These are phyloP conservation scores for Gardenia jasminoides DNA, from an alignment of 257 asterid species.

Conservation along the genomic window DNA sequence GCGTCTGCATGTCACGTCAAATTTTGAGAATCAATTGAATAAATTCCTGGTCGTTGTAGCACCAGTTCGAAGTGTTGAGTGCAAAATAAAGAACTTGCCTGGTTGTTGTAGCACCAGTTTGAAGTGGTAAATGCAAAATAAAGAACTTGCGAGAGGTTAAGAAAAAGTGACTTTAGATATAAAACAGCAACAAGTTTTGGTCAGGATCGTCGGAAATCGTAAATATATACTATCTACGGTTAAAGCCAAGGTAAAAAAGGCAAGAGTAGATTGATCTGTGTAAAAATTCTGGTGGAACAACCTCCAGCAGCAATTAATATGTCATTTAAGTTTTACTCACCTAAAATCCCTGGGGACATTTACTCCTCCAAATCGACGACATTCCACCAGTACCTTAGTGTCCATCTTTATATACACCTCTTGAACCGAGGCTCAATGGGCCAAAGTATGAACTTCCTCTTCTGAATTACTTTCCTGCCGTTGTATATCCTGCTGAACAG, in stretches of 20 bases:
- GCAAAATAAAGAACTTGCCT: not conserved
- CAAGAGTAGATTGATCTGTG: not conserved
- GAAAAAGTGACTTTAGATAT: not conserved
- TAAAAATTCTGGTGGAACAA: conserved; percentile 2
- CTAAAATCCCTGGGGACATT: not conserved
- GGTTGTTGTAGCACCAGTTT: not conserved
- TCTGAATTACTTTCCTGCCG: no score
- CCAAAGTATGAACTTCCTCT: not conserved
- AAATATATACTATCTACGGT: not conserved
- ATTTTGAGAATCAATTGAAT: not conserved
- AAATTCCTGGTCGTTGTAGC: not conserved
- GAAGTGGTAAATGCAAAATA: not conserved
- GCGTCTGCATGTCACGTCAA: not conserved
- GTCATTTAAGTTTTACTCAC: conserved; percentile 14
- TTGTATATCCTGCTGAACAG: not conserved
- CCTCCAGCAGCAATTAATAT: conserved; percentile 1
- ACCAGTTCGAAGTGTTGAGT: not conserved
- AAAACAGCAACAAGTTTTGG: not conserved
- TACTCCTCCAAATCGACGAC: not conserved
- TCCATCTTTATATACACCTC: not conserved
- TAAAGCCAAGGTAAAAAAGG: not conserved
- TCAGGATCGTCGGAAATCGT: not conserved
- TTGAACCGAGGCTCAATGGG: not conserved
- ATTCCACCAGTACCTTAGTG: not conserved
- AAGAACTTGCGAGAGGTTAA: not conserved